Evolutionary conservation across 2,329 filamentous ascomycete species (phyloP).

Genomic region (Bipolaris oryzae): DNA sequence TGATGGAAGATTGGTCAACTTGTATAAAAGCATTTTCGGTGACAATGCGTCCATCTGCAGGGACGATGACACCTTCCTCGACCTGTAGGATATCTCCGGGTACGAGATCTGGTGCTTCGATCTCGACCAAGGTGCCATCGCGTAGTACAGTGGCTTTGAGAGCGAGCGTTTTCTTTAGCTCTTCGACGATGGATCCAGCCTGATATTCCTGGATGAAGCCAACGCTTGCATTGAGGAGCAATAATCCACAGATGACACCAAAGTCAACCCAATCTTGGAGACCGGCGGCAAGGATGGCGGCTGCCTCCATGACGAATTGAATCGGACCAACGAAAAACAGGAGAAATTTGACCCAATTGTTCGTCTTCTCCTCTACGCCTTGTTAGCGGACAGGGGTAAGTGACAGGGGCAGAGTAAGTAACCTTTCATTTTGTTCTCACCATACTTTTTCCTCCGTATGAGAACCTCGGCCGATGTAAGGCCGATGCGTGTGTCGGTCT

Average conservation of each 20-base stretch:
- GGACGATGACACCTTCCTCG: conserved; percentile 90
- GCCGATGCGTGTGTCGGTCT: conserved; percentile 75
- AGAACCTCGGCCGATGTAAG: conserved; percentile 73
- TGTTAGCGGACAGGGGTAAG: conserved; percentile 18
- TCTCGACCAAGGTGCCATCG: conserved; percentile 76
- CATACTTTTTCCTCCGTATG: conserved; percentile 71
- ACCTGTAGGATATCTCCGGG: conserved; percentile 89
- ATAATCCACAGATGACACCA: conserved; percentile 83
- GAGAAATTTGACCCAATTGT: conserved; percentile 79
- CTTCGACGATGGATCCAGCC: conserved; percentile 87
- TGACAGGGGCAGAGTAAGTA: neutral
- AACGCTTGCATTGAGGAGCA: conserved; percentile 82
- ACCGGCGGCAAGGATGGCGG: conserved; percentile 80
- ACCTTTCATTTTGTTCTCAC: conserved; percentile 82
- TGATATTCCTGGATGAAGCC: conserved; percentile 91
- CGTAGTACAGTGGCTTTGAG: conserved; percentile 87
- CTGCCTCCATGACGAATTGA: conserved; percentile 90
- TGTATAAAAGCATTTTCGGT: conserved; percentile 85
- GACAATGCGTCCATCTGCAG: conserved; percentile 84
- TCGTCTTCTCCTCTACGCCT: conserved; percentile 76
- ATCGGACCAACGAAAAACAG: conserved; percentile 87
- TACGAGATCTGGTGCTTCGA: conserved; percentile 83
- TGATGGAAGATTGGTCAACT: conserved; percentile 90
- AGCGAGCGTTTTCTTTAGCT: conserved; percentile 87
- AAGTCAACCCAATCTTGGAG: conserved; percentile 92